Evolutionary conservation across 495 filamentous ascomycete genomes (phyloP).

Genomic region (Neurospora sp.): DNA sequence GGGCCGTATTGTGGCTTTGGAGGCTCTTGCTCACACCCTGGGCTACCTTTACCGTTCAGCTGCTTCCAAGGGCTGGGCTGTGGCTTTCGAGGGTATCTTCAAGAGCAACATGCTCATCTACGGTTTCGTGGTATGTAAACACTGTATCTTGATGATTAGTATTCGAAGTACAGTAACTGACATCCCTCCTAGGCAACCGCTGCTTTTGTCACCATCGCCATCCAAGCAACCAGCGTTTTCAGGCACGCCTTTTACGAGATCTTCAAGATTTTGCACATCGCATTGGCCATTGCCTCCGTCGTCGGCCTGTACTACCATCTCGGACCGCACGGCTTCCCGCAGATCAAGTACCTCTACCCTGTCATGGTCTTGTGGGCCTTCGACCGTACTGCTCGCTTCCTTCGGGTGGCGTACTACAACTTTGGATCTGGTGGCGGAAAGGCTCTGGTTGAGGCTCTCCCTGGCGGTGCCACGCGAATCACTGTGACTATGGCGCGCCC

Average conservation of each 20-base stretch:
- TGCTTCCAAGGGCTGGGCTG: conserved; percentile 33
- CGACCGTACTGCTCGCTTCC: conserved; percentile 50
- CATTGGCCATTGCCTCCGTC: conserved; percentile 52
- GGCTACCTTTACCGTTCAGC: conserved; percentile 30
- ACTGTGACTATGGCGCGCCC: conserved; percentile 71
- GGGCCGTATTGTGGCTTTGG: conserved; percentile 59
- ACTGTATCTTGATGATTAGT: neutral
- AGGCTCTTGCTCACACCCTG: conserved; percentile 52
- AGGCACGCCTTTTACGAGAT: conserved; percentile 87
- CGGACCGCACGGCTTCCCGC: conserved; percentile 46
- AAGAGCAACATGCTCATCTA: conserved; percentile 32
- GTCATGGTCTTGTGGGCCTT: conserved; percentile 55
- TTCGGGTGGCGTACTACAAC: conserved; percentile 56
- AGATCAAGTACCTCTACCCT: conserved; percentile 49
- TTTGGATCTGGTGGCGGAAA: conserved; percentile 49
- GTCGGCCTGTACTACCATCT: conserved; percentile 63
- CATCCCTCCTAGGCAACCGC: conserved; percentile 34
- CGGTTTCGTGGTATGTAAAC: conserved; percentile 45
- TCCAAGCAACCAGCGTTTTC: conserved; percentile 66
- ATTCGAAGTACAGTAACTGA: conserved; percentile 10
- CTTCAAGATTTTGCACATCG: conserved; percentile 72
- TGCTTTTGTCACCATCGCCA: conserved; percentile 50
- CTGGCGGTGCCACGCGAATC: conserved; percentile 54
- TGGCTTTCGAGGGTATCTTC: conserved; percentile 27
- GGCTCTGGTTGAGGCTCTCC: conserved; percentile 51